Evolutionary conservation across 345 rosid genomes (phyloP).

Genomic region (Citrus australasica): DNA sequence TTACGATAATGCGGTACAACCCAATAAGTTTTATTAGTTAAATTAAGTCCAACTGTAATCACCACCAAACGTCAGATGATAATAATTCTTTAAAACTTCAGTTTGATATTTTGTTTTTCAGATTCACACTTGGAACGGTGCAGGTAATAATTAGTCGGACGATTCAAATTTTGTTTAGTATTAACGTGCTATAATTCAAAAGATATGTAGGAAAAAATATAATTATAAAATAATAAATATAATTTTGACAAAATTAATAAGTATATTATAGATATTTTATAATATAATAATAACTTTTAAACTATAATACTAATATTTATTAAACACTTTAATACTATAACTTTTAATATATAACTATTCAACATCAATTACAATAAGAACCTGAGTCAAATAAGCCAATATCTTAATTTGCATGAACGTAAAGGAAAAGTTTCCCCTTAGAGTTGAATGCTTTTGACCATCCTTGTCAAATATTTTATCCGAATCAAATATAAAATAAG

Average conservation of each 20-base stretch:
- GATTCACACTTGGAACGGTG: neutral
- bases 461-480: neutral
- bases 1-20: slow-evolving; percentile 32
- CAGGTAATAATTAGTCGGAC: no score
- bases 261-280: no score
- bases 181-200: accelerated
- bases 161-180: no score
- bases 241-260: no score
- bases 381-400: no score
- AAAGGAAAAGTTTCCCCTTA: neutral
- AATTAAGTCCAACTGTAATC: neutral
- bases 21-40: neutral
- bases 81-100: neutral
- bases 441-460: neutral
- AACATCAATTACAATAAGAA: no score
- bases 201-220: no score
- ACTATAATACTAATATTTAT: accelerated
- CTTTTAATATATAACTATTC: no score
- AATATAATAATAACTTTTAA: no score
- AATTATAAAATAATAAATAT: no score
- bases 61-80: neutral
- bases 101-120: neutral
- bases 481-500: neutral
- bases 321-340: no score
- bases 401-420: no score